Conservation (phyloP, 768 basidiomycete genomes). For the Mycena metata region DNA sequence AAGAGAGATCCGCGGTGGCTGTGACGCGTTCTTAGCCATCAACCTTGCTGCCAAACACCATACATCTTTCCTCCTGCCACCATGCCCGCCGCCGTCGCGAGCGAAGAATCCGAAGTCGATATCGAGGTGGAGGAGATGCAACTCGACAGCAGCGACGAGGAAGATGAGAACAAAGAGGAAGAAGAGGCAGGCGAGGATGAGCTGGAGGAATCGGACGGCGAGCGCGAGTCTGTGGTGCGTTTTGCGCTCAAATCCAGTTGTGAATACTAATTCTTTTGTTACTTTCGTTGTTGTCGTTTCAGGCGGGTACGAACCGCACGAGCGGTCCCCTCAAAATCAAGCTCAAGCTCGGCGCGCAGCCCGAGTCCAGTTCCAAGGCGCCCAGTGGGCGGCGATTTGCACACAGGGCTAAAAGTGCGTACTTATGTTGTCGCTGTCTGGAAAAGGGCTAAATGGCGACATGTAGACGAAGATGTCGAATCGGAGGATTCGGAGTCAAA, state of each 20-base stretch:
- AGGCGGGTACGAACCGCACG: background rate
- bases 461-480: constrained; percentile 54
- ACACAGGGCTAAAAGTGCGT: constrained; percentile 14
- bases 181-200: constrained; percentile 34
- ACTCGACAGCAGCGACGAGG: constrained; percentile 16
- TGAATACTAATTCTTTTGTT: background rate
- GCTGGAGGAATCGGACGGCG: constrained; percentile 34
- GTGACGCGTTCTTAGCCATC: too few relatives aligned
- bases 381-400: constrained; percentile 12
- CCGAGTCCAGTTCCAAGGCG: background rate
- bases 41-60: too few relatives aligned
- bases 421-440: too few relatives aligned
- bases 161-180: constrained; percentile 5
- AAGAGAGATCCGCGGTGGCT: too few relatives aligned
- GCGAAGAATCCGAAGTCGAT: constrained; percentile 37
- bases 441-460: background rate
- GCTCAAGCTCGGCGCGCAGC: constrained; percentile 34
- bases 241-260: too few relatives aligned
- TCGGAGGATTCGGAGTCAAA: constrained; percentile 47
- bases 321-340: constrained; percentile 31
- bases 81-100: constrained; percentile 14
- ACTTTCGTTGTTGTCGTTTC: background rate
- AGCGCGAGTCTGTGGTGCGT: constrained; percentile 15
- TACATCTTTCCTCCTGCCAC: too few relatives aligned
- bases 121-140: constrained; percentile 31